Conservation (phyloP, 2,329 filamentous ascomycete genomes). For the Aspergillus calidoustus region DNA sequence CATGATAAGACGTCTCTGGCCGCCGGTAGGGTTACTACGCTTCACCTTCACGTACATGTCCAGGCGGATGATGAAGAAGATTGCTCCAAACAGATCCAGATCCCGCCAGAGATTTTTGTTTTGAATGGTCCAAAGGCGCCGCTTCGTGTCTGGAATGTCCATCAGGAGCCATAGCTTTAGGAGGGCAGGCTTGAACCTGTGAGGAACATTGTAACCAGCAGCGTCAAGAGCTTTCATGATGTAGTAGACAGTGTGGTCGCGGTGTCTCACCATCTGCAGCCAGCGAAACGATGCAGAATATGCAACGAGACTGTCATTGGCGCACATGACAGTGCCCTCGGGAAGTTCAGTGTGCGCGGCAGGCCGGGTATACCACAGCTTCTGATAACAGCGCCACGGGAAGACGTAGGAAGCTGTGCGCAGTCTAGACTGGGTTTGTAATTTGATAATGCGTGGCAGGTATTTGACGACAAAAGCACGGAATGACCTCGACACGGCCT, state of each 20-base stretch:
- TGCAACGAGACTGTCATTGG: conserved; percentile 40
- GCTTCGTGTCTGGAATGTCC: conserved; percentile 63
- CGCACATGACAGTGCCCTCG: conserved; percentile 21
- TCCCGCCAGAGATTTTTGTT: conserved; percentile 61
- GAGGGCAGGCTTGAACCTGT: conserved; percentile 52
- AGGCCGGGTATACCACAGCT: conserved; percentile 49
- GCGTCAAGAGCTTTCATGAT: conserved; percentile 66
- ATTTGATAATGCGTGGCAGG: conserved; percentile 62
- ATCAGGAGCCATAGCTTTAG: conserved; percentile 75
- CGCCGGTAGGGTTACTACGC: conserved; percentile 54
- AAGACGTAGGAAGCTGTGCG: conserved; percentile 49
- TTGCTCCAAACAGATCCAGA: conserved; percentile 63
- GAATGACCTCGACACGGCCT: conserved; percentile 66
- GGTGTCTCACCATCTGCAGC: conserved; percentile 67
- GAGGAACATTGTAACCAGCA: conserved; percentile 62
- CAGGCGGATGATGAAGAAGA: conserved; percentile 73
- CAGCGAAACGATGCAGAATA: conserved; percentile 65
- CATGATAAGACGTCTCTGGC: conserved; percentile 62
- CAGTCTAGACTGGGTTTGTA: conserved; percentile 42
- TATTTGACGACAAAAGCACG: conserved; percentile 64
- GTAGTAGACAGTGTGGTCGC: conserved; percentile 61
- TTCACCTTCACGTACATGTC: conserved; percentile 68
- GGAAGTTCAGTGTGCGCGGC: not conserved
- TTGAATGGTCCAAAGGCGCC: conserved; percentile 60
- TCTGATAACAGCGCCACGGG: conserved; percentile 63